phyloP scores from a whole-genome alignment of 2,329 filamentous ascomycete species.

The Chalara sp. region DNA sequence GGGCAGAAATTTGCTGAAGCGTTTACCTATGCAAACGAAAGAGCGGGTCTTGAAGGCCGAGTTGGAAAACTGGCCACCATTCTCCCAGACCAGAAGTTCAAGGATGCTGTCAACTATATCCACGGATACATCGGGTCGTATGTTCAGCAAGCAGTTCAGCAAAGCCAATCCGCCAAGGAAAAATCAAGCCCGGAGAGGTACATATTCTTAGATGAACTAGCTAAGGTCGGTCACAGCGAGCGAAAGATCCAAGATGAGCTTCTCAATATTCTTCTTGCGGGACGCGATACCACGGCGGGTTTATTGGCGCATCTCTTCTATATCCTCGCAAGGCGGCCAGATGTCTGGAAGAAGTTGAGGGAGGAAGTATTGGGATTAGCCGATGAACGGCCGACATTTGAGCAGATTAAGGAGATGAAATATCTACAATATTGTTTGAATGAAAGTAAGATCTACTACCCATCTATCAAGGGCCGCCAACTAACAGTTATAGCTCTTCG shows the following conservation, averaged over 20 bases:
- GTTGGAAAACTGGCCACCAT: slow-evolving; percentile 20
- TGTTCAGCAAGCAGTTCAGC: slow-evolving; percentile 18
- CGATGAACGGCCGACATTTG: slow-evolving; percentile 38
- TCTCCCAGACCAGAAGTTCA: slow-evolving; percentile 20
- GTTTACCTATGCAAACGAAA: slow-evolving; percentile 28
- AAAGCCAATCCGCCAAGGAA: slow-evolving; percentile 12
- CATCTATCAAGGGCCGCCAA: slow-evolving; percentile 18
- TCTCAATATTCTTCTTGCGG: slow-evolving; percentile 12
- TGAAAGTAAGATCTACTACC: slow-evolving; percentile 35
- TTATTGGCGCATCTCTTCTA: slow-evolving; percentile 24
- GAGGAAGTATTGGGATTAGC: slow-evolving; percentile 21
- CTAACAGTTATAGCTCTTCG: slow-evolving; percentile 21
- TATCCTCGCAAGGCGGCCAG: slow-evolving; percentile 7
- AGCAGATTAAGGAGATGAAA: slow-evolving; percentile 48
- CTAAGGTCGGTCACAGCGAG: slow-evolving; percentile 11
- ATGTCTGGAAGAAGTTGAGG: slow-evolving; percentile 5
- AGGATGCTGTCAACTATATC: slow-evolving; percentile 17
- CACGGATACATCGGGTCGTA: slow-evolving; percentile 22
- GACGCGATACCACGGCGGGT: slow-evolving; percentile 12
- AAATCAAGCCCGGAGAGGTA: slow-evolving; percentile 25
- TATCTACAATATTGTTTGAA: slow-evolving; percentile 50
- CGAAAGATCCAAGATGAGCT: slow-evolving; percentile 17
- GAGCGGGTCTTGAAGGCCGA: slow-evolving; percentile 18
- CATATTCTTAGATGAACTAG: slow-evolving; percentile 44
- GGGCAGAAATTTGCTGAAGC: slow-evolving; percentile 27